Base-by-base conservation (phyloP, 139 green algal species). In the Chlamydomonas sp. region DNA sequence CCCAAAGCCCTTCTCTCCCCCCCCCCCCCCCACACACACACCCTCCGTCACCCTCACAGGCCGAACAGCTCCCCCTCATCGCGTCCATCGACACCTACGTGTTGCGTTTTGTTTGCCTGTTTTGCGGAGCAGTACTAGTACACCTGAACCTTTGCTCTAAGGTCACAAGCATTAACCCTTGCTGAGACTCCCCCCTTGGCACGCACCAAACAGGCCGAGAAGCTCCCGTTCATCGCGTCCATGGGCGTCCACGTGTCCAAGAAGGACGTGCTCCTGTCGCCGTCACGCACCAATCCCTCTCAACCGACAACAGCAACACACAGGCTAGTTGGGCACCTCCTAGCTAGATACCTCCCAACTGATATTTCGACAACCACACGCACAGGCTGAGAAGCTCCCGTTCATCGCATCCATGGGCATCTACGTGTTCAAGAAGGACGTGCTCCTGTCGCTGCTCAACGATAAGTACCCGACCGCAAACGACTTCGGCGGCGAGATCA, bases 201-300 rank as follows among this genome's bases (percentile, higher is more conserved):
- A n/a, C n/a, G n/a, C n/a, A n/a, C n/a, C n/a, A n/a, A 86, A 48
- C 82, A 91, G 61, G 90, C 91, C 0, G 31, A 76, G 63, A 62
- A 90, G 71, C 89, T 89, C 79, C 88, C 90, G 5, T 99, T 89
- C 91, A 98, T 99, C 62, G 95, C 95, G 2, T 95, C 85, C 67
- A 99, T 99, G 95, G 95, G 95, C 69, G 97, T 99, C 84, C 98
- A 99, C 74, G 91, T 99, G 33, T 99, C 98, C 89, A 97, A 96
- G 82, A 97, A 97, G 84, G 70, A 84, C 3, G 82, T 91, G 6
- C 22, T 63, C 20, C 20, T 28, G 6, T 35, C 92, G 24, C 81
- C 97, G 62, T n/a, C n/a, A n/a, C n/a, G n/a, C n/a, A n/a, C n/a
- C n/a, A n/a, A n/a, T n/a, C n/a, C n/a, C n/a, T n/a, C n/a, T n/a